Conservation (phyloP, 176 grass and related monocot species). For the Calamus simplicifolius region DNA sequence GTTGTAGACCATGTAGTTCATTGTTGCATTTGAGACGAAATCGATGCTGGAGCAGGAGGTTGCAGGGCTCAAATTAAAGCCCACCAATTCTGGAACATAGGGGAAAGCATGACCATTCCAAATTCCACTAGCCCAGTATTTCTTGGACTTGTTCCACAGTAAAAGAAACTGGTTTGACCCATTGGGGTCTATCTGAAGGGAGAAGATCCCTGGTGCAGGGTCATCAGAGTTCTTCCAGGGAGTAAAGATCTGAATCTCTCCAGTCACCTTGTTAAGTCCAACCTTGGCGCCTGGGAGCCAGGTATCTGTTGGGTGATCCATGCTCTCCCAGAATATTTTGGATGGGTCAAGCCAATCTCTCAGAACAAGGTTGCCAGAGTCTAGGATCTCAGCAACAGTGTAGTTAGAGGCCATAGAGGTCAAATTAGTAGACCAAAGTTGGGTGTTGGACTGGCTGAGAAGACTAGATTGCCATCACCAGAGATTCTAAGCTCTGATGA, state of each 20-base stretch:
- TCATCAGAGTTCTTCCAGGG: slow-evolving; percentile 41
- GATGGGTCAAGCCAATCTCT: slow-evolving; percentile 40
- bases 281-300: slow-evolving; percentile 66
- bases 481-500: slow-evolving; percentile 37
- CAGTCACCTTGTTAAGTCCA: slow-evolving; percentile 49
- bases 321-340: slow-evolving; percentile 58
- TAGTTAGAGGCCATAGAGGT: slow-evolving; percentile 26
- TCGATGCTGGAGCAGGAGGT: too few species aligned
- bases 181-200: slow-evolving; percentile 58
- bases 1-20: slow-evolving; percentile 22
- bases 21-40: too few species aligned
- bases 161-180: slow-evolving; percentile 48
- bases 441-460: slow-evolving; percentile 45
- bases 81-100: slow-evolving; percentile 50
- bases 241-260: slow-evolving; percentile 40
- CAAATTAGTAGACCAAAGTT: slow-evolving; percentile 52
- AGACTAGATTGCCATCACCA: slow-evolving; percentile 62
- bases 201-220: slow-evolving; percentile 53
- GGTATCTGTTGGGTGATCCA: slow-evolving; percentile 65
- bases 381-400: slow-evolving; percentile 42
- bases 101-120: slow-evolving; percentile 41
- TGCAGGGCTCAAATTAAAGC: too few species aligned
- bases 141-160: slow-evolving; percentile 48
- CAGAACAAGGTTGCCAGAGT: slow-evolving; percentile 56
- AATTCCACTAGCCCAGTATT: slow-evolving; percentile 43